Conservation (phyloP, 208 protist species). For the Eutreptiella sp. region DNA sequence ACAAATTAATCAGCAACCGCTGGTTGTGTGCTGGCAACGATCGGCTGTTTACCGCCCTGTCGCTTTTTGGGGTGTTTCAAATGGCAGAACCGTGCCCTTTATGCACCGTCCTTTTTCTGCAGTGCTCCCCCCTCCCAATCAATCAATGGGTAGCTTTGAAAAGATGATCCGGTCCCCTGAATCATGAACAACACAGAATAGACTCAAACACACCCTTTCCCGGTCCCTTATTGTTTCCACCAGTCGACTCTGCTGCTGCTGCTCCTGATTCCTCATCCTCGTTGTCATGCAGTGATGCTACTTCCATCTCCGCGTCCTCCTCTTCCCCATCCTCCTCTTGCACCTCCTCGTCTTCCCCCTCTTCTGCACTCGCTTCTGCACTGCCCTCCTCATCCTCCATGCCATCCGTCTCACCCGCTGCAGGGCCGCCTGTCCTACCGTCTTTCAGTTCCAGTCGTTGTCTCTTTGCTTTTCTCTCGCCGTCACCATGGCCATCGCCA, state of each 20-base stretch:
- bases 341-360: slow-evolving; percentile 44
- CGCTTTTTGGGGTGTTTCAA: too few species aligned
- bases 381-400: slow-evolving; percentile 8
- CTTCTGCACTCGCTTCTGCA: slow-evolving; percentile 31
- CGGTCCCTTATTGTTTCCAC: neutral
- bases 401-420: slow-evolving; percentile 29
- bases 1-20: too few species aligned
- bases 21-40: too few species aligned
- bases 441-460: too few species aligned
- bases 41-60: too few species aligned
- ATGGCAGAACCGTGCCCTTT: too few species aligned
- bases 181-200: too few species aligned
- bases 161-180: too few species aligned
- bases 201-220: slow-evolving; percentile 5
- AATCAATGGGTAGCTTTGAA: too few species aligned
- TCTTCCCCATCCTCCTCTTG: slow-evolving; percentile 30
- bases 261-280: neutral
- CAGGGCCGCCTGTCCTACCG: too few species aligned
- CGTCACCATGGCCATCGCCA: neutral
- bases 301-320: slow-evolving; percentile 20
- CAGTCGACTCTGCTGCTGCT: neutral
- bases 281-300: neutral
- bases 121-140: too few species aligned
- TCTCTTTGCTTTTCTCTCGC: slow-evolving; percentile 18
- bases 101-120: too few species aligned